These are phyloP conservation scores for Opeltia flavorubescens DNA, from an alignment of 495 filamentous ascomycete genomes.

Conservation along the genomic window DNA sequence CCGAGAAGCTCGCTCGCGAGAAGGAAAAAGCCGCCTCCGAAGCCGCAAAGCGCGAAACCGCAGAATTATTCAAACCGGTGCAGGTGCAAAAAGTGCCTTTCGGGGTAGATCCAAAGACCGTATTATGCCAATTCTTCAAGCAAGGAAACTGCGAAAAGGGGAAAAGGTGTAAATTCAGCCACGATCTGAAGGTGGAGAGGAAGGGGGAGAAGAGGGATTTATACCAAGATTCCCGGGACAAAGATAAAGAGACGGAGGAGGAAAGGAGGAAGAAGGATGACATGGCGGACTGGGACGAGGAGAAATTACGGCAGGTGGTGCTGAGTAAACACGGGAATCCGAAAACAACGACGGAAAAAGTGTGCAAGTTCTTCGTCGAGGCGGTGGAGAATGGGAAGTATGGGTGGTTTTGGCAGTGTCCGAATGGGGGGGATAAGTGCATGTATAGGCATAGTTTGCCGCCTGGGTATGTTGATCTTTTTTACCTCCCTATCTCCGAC, in stretches of 20 bases:
- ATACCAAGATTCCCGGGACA: slow-evolving; percentile 74
- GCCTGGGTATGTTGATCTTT: slow-evolving; percentile 51
- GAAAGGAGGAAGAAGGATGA: slow-evolving; percentile 78
- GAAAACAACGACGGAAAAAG: slow-evolving; percentile 89
- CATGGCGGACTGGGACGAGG: slow-evolving; percentile 94
- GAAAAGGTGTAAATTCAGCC: slow-evolving; percentile 92
- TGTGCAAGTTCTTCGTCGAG: slow-evolving; percentile 98
- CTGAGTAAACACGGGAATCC: slow-evolving; percentile 96
- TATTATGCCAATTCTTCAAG: slow-evolving; percentile 93
- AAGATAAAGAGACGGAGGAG: slow-evolving; percentile 49
- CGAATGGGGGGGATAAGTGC: slow-evolving; percentile 94
- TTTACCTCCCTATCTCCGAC: neutral
- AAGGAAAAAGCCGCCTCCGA: slow-evolving; percentile 82
- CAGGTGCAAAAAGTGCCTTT: slow-evolving; percentile 95
- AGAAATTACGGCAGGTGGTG: slow-evolving; percentile 81
- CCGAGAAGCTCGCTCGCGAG: slow-evolving; percentile 73
- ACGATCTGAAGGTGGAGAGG: slow-evolving; percentile 78
- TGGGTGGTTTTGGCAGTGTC: slow-evolving; percentile 98
- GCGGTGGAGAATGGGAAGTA: slow-evolving; percentile 98
- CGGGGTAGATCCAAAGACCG: slow-evolving; percentile 94
- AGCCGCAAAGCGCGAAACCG: slow-evolving; percentile 58
- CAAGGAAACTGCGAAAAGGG: slow-evolving; percentile 97
- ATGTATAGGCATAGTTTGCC: slow-evolving; percentile 96
- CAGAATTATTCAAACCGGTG: slow-evolving; percentile 84
- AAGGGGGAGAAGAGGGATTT: slow-evolving; percentile 85